Base-by-base conservation (phyloP, 306 rosid species). In the Rosa lucieae region DNA sequence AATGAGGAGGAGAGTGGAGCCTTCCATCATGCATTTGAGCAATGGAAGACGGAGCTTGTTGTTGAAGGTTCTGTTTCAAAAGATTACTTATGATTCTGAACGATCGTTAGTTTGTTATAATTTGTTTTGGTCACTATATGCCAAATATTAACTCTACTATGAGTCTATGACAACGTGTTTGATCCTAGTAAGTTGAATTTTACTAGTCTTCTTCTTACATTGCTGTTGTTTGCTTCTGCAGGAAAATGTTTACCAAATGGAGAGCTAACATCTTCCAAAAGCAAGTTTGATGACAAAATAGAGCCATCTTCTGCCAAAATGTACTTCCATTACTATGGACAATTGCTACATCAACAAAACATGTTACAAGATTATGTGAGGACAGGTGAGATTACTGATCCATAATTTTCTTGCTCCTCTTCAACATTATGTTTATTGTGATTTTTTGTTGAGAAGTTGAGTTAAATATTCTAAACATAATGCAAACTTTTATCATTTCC, bases 321-420 rank as follows among this genome's bases (percentile, higher is more conserved):
- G 99, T 92, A 94, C 82, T 94, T 94, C 82, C 99, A 94, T 85
- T 94, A 94, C 80, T 94, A 94, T 80, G 99, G 97, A 67, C 99
- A 94, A 78, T 89, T 94, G 78, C 82, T 94, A 49, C 99, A 94
- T 82, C 99, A 92, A 85, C 99, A 94, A 81, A 94, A 94, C 87
- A 92, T 94, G 99, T 80, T 94, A 79, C 97, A 92, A 87, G 99
- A 92, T 86, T 94, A 92, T 82, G 97, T 92, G 83, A 89, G 99
- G 83, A 94, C 99, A 86, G 99, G 99, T 90, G 73, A 79, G 85
- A 74, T 76, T 46, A 77, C 61, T 42, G 29, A 63, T 67, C 72
- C 83, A 67, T 66, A 51, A 59, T 44, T 68, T 58, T 37, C 73
- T 35, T 75, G 37, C 53, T n/a, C 74, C 17, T 35, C 23, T 74